Percentiles rank a stretch among this genome's conserved stretches.
phyloP scores from a whole-genome alignment of 1,284 basidiomycete species.

The Tilletia setariae region DNA sequence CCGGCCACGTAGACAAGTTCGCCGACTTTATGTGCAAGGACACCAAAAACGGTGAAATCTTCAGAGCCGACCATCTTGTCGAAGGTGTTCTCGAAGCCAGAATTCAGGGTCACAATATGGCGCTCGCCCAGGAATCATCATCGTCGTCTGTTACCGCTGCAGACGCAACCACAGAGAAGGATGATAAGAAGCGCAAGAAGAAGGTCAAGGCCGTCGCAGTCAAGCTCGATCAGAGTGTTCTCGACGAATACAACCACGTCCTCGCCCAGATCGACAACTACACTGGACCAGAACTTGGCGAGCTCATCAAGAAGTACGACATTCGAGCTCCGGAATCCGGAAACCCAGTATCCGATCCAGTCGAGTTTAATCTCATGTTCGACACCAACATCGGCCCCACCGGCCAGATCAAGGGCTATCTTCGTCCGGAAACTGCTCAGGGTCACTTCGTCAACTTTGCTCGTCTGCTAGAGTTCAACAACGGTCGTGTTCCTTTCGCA shows the following conservation, averaged over 20 bases:
- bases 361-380: conserved; percentile 99
- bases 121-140: conserved; percentile 61
- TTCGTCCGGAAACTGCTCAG: conserved; percentile 97
- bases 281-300: conserved; percentile 80
- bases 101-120: conserved; percentile 85
- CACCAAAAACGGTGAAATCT: conserved; percentile 85
- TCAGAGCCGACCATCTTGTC: conserved; percentile 94
- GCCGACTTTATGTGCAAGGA: conserved; percentile 99
- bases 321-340: conserved; percentile 88
- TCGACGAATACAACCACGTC: conserved; percentile 74
- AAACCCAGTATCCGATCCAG: conserved; percentile 86
- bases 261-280: conserved; percentile 96
- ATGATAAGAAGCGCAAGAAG: conserved; percentile 69
- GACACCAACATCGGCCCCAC: conserved; percentile 94
- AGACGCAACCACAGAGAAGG: conserved; percentile 16
- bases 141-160: background rate
- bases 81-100: conserved; percentile 87
- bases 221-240: conserved; percentile 72
- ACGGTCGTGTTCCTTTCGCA: conserved; percentile 90
- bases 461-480: conserved; percentile 95
- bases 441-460: conserved; percentile 99
- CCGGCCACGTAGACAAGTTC: conserved; percentile 96
- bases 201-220: conserved; percentile 71
- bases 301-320: conserved; percentile 76
- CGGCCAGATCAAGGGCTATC: conserved; percentile 90